Percentiles rank a stretch among this genome's conserved stretches.
These are phyloP conservation scores for Phytophthora rubi DNA, from an alignment of 352 stramenopile species.

Conservation along the genomic window DNA sequence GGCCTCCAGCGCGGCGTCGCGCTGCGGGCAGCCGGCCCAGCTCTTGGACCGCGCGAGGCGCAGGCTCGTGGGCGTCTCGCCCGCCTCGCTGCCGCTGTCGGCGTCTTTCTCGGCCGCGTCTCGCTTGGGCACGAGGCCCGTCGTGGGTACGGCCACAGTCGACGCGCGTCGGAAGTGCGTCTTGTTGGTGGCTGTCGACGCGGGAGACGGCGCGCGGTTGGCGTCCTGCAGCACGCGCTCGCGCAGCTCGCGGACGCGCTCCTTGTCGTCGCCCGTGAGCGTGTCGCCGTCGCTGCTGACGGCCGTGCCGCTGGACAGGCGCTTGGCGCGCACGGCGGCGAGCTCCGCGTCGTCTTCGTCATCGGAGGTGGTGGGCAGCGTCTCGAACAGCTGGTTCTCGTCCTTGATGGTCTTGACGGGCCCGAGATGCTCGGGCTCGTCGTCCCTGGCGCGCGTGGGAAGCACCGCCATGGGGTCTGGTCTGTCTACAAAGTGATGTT, in stretches of 20 bases:
- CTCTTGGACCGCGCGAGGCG: conserved; percentile 58
- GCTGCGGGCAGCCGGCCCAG: conserved; percentile 51
- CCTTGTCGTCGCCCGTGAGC: conserved; percentile 20
- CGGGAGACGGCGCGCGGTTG: background rate
- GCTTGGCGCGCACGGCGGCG: conserved; percentile 24
- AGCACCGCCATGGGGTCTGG: conserved; percentile 21
- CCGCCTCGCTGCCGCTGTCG: conserved; percentile 31
- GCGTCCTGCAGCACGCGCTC: conserved; percentile 23
- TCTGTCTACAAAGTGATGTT: background rate
- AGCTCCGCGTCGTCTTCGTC: conserved; percentile 11
- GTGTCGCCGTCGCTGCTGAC: conserved; percentile 33
- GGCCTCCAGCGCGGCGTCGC: conserved; percentile 58
- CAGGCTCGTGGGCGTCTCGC: conserved; percentile 20
- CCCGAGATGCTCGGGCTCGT: conserved; percentile 12
- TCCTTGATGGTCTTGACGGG: conserved; percentile 40
- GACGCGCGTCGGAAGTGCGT: conserved; percentile 52
- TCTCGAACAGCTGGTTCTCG: conserved; percentile 31
- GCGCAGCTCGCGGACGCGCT: conserved; percentile 20
- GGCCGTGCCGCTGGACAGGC: conserved; percentile 30
- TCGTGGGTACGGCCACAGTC: conserved; percentile 54
- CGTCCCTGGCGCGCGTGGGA: conserved; percentile 17
- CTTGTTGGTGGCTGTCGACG: conserved; percentile 9
- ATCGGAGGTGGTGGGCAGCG: conserved; percentile 1
- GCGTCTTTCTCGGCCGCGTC: conserved; percentile 16
- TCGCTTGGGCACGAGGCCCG: conserved; percentile 18